phyloP scores from a whole-genome alignment of 768 basidiomycete genomes.

The Lepiota subincarnata region DNA sequence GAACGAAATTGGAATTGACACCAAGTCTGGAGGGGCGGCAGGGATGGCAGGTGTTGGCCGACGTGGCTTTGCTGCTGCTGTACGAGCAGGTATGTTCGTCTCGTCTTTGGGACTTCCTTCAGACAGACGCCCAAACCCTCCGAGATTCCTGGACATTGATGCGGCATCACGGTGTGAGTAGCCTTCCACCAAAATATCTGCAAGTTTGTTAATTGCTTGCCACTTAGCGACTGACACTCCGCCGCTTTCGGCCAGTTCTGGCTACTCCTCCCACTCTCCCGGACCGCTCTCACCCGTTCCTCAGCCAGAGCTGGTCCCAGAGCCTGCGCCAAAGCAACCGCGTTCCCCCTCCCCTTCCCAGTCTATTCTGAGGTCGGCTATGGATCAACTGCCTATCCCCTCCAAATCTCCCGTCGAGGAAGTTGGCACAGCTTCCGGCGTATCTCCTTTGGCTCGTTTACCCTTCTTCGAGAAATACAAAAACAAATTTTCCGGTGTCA shows the following conservation, averaged over 20 bases:
- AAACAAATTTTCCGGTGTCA: constrained; percentile 28
- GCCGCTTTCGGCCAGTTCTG: constrained; percentile 46
- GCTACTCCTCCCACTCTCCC: constrained; percentile 42
- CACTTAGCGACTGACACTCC: constrained; percentile 33
- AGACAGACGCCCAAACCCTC: constrained; percentile 30
- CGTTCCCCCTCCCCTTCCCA: constrained; percentile 23
- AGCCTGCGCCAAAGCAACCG: constrained; percentile 14
- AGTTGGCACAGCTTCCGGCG: constrained; percentile 7
- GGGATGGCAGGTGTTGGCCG: constrained; percentile 92
- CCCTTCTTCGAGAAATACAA: constrained; percentile 59
- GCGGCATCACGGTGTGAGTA: constrained; percentile 37
- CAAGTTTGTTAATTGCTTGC: constrained; percentile 1
- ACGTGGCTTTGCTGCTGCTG: constrained; percentile 77
- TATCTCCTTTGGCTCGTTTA: constrained; percentile 22
- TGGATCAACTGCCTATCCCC: constrained; percentile 4
- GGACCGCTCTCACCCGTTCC: constrained; percentile 37
- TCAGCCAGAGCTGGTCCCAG: constrained; percentile 25
- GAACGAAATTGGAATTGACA: constrained; percentile 46
- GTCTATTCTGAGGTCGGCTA: constrained; percentile 14
- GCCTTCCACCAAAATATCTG: constrained; percentile 11
- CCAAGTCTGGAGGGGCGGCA: constrained; percentile 70
- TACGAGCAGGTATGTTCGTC: constrained; percentile 45
- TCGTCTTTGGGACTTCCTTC: constrained; percentile 13
- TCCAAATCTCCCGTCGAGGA: constrained; percentile 10
- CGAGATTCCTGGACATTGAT: constrained; percentile 46